These are phyloP conservation scores for Suillus subaureus DNA, from an alignment of 768 basidiomycete species.

Conservation along the genomic window DNA sequence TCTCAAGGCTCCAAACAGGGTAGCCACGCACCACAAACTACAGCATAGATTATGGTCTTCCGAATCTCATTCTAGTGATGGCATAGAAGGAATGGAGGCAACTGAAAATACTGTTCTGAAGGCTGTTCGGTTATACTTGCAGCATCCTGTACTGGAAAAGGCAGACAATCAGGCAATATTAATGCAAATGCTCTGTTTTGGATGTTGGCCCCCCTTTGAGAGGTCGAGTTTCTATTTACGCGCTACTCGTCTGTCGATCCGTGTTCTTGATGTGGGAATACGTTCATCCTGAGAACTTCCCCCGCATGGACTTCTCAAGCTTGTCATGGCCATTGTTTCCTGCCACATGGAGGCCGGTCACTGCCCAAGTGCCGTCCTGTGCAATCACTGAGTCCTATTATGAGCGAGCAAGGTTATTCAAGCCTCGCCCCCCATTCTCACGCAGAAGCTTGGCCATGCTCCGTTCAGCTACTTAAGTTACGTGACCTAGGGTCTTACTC, in stretches of 20 bases:
- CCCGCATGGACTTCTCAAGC: conserved; percentile 3
- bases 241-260: conserved; percentile 6
- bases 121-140: background rate
- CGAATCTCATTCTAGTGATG: background rate
- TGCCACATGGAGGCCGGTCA: too few relatives aligned
- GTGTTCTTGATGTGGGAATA: background rate
- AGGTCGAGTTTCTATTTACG: conserved; percentile 1
- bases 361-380: background rate
- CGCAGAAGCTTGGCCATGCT: conserved; percentile 22
- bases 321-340: background rate
- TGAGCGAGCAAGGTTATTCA: conserved; percentile 6
- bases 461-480: conserved; percentile 16
- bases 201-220: background rate
- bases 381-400: background rate
- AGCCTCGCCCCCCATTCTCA: conserved; percentile 26
- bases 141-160: too few relatives aligned
- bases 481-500: conserved; percentile 26
- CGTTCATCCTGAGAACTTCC: conserved; percentile 5
- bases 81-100: background rate
- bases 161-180: too few relatives aligned
- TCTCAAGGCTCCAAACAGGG: background rate
- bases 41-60: background rate
- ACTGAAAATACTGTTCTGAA: background rate
- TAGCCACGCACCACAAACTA: background rate
- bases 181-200: background rate